A percentile compares a stretch with the other conserved stretches of the same genome.
phyloP scores from a whole-genome alignment of 345 rosid genomes.

The Eucalyptus caleyi region DNA sequence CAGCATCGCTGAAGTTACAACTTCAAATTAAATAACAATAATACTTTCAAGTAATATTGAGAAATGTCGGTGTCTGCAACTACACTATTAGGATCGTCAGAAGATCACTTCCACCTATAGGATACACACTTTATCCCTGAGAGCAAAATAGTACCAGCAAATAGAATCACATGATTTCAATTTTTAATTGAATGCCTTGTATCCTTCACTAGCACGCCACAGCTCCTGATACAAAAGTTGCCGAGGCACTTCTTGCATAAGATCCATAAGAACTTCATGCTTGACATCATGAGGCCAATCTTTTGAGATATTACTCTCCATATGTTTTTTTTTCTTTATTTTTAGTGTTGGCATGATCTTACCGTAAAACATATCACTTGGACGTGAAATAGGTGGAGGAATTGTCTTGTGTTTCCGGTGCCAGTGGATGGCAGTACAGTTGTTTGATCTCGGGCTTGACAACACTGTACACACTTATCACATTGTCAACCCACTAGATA shows the following conservation, averaged over 20 bases:
- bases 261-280: constrained; percentile 81
- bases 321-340: constrained; percentile 31
- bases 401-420: constrained; percentile 37
- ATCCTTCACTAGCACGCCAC: constrained; percentile 95
- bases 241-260: constrained; percentile 78
- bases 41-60: background rate
- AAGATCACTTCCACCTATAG: background rate
- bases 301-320: constrained; percentile 81
- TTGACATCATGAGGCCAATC: constrained; percentile 98
- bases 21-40: background rate
- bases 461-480: constrained; percentile 67
- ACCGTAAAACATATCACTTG: constrained; percentile 94
- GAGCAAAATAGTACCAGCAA: background rate
- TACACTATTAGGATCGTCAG: background rate
- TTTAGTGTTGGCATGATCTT: constrained; percentile 94
- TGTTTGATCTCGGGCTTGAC: constrained; percentile 75
- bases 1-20: background rate
- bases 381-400: constrained; percentile 72
- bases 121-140: background rate
- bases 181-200: constrained; percentile 74
- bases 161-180: constrained; percentile 41
- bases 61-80: background rate
- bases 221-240: constrained; percentile 85
- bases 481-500: constrained; percentile 86
- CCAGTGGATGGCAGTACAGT: constrained; percentile 39